Conservation (phyloP, 768 basidiomycete genomes). For the Suillus clintonianus region DNA sequence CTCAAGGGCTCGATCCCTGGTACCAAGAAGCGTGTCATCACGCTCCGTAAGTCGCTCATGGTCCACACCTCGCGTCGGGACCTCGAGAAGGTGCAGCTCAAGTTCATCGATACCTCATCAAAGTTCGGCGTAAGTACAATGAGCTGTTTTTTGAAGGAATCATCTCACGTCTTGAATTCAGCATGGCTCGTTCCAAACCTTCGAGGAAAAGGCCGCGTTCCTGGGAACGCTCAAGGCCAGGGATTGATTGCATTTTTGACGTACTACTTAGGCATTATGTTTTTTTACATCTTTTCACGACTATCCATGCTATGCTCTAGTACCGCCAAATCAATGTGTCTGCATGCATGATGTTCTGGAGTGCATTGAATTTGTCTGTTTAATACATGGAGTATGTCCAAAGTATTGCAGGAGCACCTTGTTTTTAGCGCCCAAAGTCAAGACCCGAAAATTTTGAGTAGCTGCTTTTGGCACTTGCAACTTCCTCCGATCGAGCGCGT, state of each 20-base stretch:
- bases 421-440: too few species aligned
- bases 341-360: slow-evolving; percentile 4
- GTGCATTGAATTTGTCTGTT: neutral
- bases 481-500: neutral
- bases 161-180: slow-evolving; percentile 28
- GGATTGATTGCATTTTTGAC: slow-evolving; percentile 52
- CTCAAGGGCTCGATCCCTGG: slow-evolving; percentile 96
- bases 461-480: neutral
- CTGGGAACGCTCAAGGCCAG: slow-evolving; percentile 87
- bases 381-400: neutral
- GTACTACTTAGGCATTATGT: slow-evolving; percentile 42
- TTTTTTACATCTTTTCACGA: slow-evolving; percentile 32
- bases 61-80: slow-evolving; percentile 94
- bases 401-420: neutral
- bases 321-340: slow-evolving; percentile 32
- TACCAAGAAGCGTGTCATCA: slow-evolving; percentile 97
- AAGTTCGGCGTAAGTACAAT: slow-evolving; percentile 83
- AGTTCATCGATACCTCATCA: slow-evolving; percentile 98
- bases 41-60: slow-evolving; percentile 96
- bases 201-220: slow-evolving; percentile 96
- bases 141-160: neutral
- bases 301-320: slow-evolving; percentile 41
- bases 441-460: slow-evolving; percentile 1
- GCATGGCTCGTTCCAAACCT: slow-evolving; percentile 97
- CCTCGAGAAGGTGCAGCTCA: slow-evolving; percentile 97